Evolutionary conservation across 345 rosid genomes (phyloP).

Genomic region (Camelina hispida): DNA sequence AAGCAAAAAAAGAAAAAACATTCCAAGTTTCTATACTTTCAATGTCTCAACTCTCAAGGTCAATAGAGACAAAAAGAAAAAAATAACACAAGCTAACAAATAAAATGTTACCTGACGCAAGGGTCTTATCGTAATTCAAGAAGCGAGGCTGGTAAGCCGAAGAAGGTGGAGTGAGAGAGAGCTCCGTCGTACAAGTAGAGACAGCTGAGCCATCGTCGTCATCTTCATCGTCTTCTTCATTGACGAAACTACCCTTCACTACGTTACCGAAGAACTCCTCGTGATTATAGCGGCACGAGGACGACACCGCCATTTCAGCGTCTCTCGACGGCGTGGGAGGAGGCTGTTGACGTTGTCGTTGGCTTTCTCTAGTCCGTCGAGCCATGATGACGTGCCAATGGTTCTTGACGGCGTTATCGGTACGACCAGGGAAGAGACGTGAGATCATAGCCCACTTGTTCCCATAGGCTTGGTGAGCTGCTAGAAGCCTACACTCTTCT

Average conservation of each 20-base stretch:
- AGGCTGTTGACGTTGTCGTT: constrained; percentile 34
- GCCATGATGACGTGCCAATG: constrained; percentile 99
- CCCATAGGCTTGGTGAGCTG: constrained; percentile 82
- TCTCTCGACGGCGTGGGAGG: constrained; percentile 1
- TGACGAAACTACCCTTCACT: constrained; percentile 21
- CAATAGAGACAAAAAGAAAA: not conserved
- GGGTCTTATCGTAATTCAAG: constrained; percentile 37
- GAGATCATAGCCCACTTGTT: constrained; percentile 99
- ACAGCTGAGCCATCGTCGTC: constrained; percentile 37
- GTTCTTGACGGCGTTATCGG: constrained; percentile 96
- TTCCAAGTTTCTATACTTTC: constrained; percentile 31
- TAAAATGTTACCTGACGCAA: constrained; percentile 37
- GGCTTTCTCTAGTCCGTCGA: constrained; percentile 73
- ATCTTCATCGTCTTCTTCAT: constrained; percentile 23
- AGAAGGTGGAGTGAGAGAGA: constrained; percentile 44
- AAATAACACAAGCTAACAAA: not conserved
- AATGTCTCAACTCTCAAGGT: constrained; percentile 34
- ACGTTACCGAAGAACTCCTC: constrained; percentile 22
- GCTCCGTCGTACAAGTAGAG: constrained; percentile 47
- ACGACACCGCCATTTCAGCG: constrained; percentile 33
- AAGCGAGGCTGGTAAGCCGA: constrained; percentile 32
- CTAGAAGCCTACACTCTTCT: constrained; percentile 87
- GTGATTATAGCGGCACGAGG: constrained; percentile 23
- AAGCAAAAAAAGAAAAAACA: constrained; percentile 15
- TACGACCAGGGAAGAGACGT: constrained; percentile 91